Conservation (phyloP, 306 rosid genomes). For the Pyrus pyrifolia region DNA sequence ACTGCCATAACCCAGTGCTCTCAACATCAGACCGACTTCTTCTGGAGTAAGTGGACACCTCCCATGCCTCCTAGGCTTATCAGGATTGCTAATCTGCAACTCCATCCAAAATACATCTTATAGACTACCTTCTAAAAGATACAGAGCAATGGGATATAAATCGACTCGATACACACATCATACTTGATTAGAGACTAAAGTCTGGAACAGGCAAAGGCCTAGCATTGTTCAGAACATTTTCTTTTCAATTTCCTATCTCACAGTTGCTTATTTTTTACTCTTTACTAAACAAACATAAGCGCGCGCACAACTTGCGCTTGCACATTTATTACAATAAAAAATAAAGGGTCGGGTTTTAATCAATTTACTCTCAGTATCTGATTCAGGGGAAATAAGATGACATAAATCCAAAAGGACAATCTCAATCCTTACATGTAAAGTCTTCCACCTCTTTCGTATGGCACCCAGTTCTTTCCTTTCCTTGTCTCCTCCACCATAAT, state of each 20-base stretch:
- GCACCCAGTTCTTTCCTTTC: conserved; percentile 76
- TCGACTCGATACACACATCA: neutral
- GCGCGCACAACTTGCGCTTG: neutral
- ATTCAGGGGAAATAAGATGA: neutral
- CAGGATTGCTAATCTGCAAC: conserved; percentile 81
- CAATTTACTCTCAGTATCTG: neutral
- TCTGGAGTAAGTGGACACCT: conserved; percentile 97
- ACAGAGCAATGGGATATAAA: neutral
- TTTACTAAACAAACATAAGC: neutral
- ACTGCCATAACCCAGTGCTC: conserved; percentile 89
- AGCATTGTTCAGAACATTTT: neutral
- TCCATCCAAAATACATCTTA: conserved; percentile 15
- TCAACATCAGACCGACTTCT: conserved; percentile 98
- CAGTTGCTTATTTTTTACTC: neutral
- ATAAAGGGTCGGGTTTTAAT: neutral
- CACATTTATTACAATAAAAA: neutral
- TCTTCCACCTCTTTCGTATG: conserved; percentile 96
- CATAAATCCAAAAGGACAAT: conserved; percentile 6
- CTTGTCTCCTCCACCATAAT: conserved; percentile 98
- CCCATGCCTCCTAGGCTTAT: conserved; percentile 94
- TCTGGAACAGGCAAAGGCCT: too few relatives aligned
- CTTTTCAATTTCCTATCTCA: neutral
- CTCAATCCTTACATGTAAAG: conserved; percentile 68
- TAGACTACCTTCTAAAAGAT: neutral
- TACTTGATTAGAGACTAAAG: neutral